phyloP scores from a whole-genome alignment of 305 asterid genomes.

The Fraxinus baroniana region DNA sequence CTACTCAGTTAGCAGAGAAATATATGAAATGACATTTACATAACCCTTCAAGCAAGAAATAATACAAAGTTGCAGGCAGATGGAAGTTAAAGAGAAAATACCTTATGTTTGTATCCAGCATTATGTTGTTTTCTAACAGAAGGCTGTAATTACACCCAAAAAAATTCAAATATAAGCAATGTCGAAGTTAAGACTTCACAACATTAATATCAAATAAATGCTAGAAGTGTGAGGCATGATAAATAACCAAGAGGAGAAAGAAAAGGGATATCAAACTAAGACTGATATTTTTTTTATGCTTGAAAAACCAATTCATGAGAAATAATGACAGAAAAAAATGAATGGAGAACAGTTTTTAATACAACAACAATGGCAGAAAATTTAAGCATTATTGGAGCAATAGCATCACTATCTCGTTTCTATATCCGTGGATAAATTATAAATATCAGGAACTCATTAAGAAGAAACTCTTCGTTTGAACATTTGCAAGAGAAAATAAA shows the following conservation, averaged over 20 bases:
- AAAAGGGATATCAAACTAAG: neutral
- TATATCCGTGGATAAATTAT: neutral
- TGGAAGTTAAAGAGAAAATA: constrained; percentile 20
- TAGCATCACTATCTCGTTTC: neutral
- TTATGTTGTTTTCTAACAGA: constrained; percentile 97
- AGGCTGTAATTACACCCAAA: constrained; percentile 63
- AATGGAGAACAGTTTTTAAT: neutral
- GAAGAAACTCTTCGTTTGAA: neutral
- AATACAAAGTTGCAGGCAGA: neutral
- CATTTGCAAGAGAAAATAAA: neutral
- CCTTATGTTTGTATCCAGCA: constrained; percentile 98
- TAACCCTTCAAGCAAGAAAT: neutral
- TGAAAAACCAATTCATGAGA: neutral
- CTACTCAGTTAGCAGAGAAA: constrained; percentile 38
- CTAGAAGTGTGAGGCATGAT: neutral
- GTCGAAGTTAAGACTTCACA: neutral
- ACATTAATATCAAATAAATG: neutral
- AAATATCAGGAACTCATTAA: neutral
- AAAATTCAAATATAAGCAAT: neutral
- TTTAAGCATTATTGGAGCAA: constrained; percentile 6
- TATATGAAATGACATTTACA: neutral
- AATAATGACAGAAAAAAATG: neutral
- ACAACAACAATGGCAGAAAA: neutral
- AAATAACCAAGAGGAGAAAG: neutral
- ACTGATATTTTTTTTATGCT: neutral